A percentile compares a stretch with the other conserved stretches of the same genome.
Conservation (phyloP, 202 grass and related monocot species). For the Carex arenaria region DNA sequence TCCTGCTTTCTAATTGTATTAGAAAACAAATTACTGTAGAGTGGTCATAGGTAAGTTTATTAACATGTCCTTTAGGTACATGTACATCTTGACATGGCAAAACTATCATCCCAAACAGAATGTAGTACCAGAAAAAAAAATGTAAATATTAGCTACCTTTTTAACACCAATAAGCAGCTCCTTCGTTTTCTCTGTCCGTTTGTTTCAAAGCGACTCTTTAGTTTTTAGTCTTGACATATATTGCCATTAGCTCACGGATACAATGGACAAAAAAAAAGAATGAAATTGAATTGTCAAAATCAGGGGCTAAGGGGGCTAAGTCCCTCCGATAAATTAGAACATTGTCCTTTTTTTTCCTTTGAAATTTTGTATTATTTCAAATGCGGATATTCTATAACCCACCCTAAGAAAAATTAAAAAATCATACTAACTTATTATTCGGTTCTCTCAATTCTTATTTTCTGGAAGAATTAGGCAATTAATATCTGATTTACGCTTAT, state of each 20-base stretch:
- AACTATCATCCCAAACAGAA: background rate
- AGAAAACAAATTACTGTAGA: background rate
- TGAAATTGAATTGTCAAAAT: background rate
- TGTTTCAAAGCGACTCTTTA: no score
- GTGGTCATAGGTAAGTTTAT: background rate
- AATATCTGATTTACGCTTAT: no score
- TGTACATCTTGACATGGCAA: background rate
- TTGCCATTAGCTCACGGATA: background rate
- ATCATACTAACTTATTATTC: no score
- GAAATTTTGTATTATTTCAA: background rate
- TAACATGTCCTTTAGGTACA: background rate
- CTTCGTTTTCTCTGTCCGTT: no score
- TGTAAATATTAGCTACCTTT: background rate
- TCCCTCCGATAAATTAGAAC: no score
- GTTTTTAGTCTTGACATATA: background rate
- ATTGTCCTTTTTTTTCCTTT: background rate
- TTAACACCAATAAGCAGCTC: background rate
- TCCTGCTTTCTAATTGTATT: background rate
- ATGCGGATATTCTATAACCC: no score
- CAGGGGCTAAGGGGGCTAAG: background rate
- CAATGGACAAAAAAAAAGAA: background rate
- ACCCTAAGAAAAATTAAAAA: no score
- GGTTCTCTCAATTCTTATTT: no score
- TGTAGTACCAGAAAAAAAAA: background rate
- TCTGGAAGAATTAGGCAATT: no score